A percentile compares a stretch with the other conserved stretches of the same genome.
Evolutionary conservation across 805 yeast genomes (phyloP).

Genomic region (Kregervanrija delftensis): DNA sequence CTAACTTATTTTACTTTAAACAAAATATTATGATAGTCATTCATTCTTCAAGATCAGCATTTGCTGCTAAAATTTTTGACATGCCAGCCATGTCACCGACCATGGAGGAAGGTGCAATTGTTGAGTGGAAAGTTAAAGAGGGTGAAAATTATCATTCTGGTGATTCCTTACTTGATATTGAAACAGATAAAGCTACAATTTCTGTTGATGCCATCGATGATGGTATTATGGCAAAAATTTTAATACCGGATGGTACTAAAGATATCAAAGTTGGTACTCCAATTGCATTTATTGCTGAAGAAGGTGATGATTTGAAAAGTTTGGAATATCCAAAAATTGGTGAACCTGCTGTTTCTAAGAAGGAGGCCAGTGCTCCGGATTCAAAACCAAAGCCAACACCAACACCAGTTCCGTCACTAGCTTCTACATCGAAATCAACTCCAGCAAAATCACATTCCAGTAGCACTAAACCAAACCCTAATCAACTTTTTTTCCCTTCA

Average conservation of each 20-base stretch:
- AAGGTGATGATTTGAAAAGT: slow-evolving; percentile 69
- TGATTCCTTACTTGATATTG: slow-evolving; percentile 76
- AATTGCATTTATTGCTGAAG: slow-evolving; percentile 85
- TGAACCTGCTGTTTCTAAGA: slow-evolving; percentile 11
- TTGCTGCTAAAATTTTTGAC: slow-evolving; percentile 46
- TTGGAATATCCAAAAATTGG: slow-evolving; percentile 51
- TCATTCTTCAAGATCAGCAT: slow-evolving; percentile 21
- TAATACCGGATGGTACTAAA: slow-evolving; percentile 63
- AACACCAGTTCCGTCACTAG: slow-evolving; percentile 14
- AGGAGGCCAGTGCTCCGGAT: slow-evolving; percentile 12
- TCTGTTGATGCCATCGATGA: slow-evolving; percentile 90
- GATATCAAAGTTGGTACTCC: slow-evolving; percentile 82
- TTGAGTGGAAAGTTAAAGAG: slow-evolving; percentile 79
- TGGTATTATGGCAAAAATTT: slow-evolving; percentile 77
- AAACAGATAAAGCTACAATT: slow-evolving; percentile 78
- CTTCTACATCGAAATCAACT: slow-evolving; percentile 17
- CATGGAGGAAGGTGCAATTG: slow-evolving; percentile 92
- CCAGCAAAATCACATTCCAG: slow-evolving; percentile 19
- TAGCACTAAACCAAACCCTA: slow-evolving; percentile 47
- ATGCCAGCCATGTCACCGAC: slow-evolving; percentile 99
- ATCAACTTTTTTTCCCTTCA: slow-evolving; percentile 70
- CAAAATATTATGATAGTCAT: slow-evolving; percentile 16
- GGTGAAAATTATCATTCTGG: slow-evolving; percentile 75
- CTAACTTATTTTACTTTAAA: too few relatives aligned
- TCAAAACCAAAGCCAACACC: slow-evolving; percentile 16